phyloP scores from a whole-genome alignment of 208 protist species.

The Wallacemonas sp. region DNA sequence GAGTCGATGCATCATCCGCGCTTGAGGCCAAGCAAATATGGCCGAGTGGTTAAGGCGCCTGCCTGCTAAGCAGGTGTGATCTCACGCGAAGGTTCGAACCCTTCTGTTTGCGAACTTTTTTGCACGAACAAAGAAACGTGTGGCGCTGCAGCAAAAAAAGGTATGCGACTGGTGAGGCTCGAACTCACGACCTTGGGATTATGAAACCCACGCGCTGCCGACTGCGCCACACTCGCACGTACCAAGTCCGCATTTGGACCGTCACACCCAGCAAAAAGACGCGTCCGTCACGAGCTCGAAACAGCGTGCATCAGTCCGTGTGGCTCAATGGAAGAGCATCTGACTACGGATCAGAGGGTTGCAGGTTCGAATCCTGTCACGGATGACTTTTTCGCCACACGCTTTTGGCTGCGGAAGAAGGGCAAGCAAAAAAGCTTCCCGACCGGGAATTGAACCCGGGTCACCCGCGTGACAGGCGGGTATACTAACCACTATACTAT shows the following conservation, averaged over 20 bases:
- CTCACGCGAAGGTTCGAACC: conserved; percentile 92
- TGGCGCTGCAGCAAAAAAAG: conserved; percentile 36
- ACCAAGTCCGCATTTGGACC: no score
- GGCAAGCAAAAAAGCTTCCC: conserved; percentile 20
- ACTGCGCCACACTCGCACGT: conserved; percentile 90
- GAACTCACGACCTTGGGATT: conserved; percentile 96
- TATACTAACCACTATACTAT: conserved; percentile 28
- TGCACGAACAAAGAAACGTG: background rate
- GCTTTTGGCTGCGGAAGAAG: background rate
- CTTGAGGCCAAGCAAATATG: conserved; percentile 61
- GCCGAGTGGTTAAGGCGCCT: conserved; percentile 91
- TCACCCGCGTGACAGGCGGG: no score
- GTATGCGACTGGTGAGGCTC: conserved; percentile 74
- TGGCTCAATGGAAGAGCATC: conserved; percentile 90
- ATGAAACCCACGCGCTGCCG: conserved; percentile 95
- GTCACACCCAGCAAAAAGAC: no score
- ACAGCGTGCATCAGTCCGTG: conserved; percentile 38
- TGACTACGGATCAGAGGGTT: conserved; percentile 90
- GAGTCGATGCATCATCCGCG: background rate
- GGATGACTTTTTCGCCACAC: conserved; percentile 55
- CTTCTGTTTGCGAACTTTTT: conserved; percentile 77
- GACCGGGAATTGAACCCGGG: conserved; percentile 24
- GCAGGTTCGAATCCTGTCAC: conserved; percentile 90
- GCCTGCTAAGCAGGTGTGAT: conserved; percentile 92
- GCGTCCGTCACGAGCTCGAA: background rate